A percentile compares a stretch with the other conserved stretches of the same genome.
phyloP scores from a whole-genome alignment of 2,329 filamentous ascomycete genomes.

The Paracorniculantispora psalliotae region DNA sequence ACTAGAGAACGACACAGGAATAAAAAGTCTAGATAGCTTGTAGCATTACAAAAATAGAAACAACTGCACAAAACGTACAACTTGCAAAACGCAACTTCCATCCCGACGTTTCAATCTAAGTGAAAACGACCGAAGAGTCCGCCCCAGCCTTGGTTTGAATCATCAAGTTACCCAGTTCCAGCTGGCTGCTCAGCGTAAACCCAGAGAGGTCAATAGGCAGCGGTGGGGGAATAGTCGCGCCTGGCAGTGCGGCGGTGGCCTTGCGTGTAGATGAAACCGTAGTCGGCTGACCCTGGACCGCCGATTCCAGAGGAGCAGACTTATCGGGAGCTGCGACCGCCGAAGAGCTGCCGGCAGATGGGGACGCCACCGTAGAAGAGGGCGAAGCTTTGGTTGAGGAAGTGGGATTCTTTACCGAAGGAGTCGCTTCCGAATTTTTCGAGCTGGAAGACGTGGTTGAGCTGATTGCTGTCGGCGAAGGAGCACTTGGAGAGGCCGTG shows the following conservation, averaged over 20 bases:
- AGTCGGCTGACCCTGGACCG: not conserved
- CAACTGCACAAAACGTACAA: not conserved
- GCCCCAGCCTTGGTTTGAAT: not conserved
- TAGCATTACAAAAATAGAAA: not conserved
- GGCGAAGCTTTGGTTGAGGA: not conserved
- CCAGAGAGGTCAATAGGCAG: slow-evolving; percentile 35
- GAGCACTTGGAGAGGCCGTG: not conserved
- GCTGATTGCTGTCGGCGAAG: not conserved
- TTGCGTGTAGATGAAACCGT: not conserved
- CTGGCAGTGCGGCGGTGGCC: not conserved
- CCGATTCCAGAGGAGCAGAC: slow-evolving; percentile 5
- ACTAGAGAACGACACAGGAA: not conserved
- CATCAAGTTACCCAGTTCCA: slow-evolving; percentile 40
- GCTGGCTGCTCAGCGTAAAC: slow-evolving; percentile 36
- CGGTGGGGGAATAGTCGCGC: slow-evolving; percentile 15
- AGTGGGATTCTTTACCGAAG: not conserved
- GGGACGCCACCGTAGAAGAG: not conserved
- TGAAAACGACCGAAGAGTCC: not conserved
- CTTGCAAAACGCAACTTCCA: not conserved
- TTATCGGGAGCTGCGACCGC: not conserved
- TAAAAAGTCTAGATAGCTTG: not conserved
- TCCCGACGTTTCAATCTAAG: not conserved
- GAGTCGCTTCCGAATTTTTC: not conserved
- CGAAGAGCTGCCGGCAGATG: slow-evolving; percentile 13
- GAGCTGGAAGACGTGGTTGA: not conserved